Conservation (phyloP, 345 rosid species). For the Eucalyptus cloeziana region DNA sequence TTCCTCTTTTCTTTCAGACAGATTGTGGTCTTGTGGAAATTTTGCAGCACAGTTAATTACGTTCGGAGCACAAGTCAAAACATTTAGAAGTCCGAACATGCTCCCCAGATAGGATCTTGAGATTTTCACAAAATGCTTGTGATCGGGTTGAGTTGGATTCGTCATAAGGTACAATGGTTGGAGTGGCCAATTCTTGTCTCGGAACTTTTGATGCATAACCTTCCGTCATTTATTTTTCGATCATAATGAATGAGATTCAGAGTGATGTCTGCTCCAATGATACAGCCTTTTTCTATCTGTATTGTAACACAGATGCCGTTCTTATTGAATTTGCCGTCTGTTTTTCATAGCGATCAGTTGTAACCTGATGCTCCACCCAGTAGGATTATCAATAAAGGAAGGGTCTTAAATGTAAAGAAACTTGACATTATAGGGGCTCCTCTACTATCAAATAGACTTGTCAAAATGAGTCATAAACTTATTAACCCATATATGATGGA, state of each 20-base stretch:
- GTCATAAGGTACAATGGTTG: neutral
- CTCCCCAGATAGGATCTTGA: neutral
- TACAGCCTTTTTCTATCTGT: neutral
- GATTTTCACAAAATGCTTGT: neutral
- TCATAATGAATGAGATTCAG: neutral
- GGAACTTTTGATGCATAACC: neutral
- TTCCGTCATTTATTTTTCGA: neutral
- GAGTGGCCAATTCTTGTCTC: neutral
- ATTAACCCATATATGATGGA: no score
- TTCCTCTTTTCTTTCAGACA: neutral
- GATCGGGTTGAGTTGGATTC: neutral
- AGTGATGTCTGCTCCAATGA: neutral
- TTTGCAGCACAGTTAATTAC: neutral
- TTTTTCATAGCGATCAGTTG: neutral
- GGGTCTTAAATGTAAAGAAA: neutral
- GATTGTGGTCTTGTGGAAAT: neutral
- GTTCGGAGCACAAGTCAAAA: neutral
- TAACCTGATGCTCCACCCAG: neutral
- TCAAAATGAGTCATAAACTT: no score
- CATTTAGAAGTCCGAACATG: neutral
- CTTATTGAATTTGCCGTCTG: neutral
- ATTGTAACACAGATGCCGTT: neutral
- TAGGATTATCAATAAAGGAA: neutral
- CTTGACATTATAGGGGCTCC: neutral
- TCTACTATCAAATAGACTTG: neutral